phyloP scores from a whole-genome alignment of 2,329 filamentous ascomycete species.

The Sporothrix globosa region DNA sequence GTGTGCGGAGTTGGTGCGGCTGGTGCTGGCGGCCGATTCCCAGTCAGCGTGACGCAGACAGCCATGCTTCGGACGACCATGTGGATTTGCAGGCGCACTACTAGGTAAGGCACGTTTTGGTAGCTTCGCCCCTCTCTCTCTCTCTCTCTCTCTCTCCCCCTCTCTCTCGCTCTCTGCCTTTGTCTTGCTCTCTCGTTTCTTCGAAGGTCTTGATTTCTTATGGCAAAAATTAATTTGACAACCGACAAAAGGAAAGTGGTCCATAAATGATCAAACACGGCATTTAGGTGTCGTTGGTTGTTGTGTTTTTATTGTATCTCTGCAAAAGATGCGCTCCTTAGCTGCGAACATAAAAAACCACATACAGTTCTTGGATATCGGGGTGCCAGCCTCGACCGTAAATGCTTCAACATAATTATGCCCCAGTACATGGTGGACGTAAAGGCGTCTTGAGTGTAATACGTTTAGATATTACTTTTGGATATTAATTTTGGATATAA shows the following conservation, averaged over 20 bases:
- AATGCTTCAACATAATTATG: background rate
- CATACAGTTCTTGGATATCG: background rate
- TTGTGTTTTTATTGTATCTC: background rate
- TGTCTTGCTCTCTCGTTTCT: conserved; percentile 2
- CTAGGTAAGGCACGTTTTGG: conserved; percentile 14
- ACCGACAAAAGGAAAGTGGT: background rate
- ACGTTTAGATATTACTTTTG: too few species aligned
- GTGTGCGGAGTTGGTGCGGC: conserved; percentile 81
- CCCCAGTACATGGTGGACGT: background rate
- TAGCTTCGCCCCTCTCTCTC: background rate
- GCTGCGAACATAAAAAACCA: background rate
- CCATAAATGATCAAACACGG: background rate
- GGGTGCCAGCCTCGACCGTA: background rate
- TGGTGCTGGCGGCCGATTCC: conserved; percentile 84
- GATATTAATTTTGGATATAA: background rate
- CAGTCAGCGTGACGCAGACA: conserved; percentile 50
- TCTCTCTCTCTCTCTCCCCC: background rate
- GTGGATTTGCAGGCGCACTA: conserved; percentile 27
- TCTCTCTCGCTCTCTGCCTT: background rate
- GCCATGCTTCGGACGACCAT: background rate
- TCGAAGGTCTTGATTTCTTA: background rate
- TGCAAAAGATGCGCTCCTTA: background rate
- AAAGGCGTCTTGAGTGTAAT: background rate
- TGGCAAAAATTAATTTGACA: background rate
- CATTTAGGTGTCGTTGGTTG: background rate